Percentiles rank a stretch among this genome's conserved stretches.
These are phyloP conservation scores for Elongisporangium prolatum DNA, from an alignment of 352 stramenopile species.

Conservation along the genomic window DNA sequence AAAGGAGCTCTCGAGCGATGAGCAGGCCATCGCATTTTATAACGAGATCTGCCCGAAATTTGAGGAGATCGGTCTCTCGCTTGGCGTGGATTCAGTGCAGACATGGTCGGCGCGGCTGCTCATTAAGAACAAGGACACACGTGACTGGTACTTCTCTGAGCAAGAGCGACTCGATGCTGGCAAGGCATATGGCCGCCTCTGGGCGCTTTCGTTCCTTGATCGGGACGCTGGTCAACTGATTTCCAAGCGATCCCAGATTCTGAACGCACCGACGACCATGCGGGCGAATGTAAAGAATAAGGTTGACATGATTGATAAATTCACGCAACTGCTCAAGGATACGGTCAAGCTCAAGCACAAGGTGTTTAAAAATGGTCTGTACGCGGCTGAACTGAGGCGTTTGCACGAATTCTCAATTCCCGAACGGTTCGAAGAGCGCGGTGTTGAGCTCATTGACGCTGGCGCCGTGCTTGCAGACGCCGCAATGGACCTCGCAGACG, in stretches of 20 bases:
- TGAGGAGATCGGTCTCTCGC: conserved; percentile 52
- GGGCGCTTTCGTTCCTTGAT: conserved; percentile 78
- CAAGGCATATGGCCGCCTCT: conserved; percentile 70
- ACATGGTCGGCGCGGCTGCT: conserved; percentile 81
- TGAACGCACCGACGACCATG: conserved; percentile 66
- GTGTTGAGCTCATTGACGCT: conserved; percentile 58
- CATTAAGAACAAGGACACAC: conserved; percentile 87
- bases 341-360: conserved; percentile 87
- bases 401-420: conserved; percentile 56
- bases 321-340: conserved; percentile 83
- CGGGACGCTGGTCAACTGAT: conserved; percentile 71
- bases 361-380: conserved; percentile 79
- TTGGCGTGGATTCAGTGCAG: conserved; percentile 66
- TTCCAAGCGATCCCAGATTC: conserved; percentile 64
- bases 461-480: conserved; percentile 52
- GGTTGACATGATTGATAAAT: conserved; percentile 80
- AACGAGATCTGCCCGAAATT: conserved; percentile 49
- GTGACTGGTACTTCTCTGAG: conserved; percentile 82
- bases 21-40: conserved; percentile 70
- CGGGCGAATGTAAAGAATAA: conserved; percentile 68
- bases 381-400: conserved; percentile 42
- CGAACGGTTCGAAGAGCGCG: conserved; percentile 71
- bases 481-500: conserved; percentile 69
- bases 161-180: conserved; percentile 73
- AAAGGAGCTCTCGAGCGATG: conserved; percentile 44